A percentile compares a stretch with the other conserved stretches of the same genome.
These are phyloP conservation scores for Pyricularia grisea DNA, from an alignment of 2,329 filamentous ascomycete genomes.

Conservation along the genomic window DNA sequence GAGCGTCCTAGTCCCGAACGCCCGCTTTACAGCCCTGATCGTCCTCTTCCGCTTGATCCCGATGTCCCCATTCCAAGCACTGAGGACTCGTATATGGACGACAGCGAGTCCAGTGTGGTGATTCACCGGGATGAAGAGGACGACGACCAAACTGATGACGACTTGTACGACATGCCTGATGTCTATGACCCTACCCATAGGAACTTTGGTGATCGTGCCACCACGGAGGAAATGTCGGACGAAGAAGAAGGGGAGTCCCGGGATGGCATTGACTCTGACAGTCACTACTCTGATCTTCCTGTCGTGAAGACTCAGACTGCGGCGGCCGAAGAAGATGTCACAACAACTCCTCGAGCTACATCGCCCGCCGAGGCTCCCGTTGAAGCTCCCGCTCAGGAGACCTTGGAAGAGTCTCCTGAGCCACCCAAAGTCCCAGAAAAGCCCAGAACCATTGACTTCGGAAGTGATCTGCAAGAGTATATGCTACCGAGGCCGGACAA, in stretches of 20 bases:
- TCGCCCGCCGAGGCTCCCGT: too few species aligned
- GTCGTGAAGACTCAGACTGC: conserved; percentile 13
- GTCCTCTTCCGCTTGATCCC: conserved; percentile 62
- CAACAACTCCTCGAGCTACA: conserved; percentile 38
- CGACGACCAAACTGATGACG: conserved; percentile 46
- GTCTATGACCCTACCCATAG: conserved; percentile 33
- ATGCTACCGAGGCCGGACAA: conserved; percentile 33
- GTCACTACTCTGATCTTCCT: conserved; percentile 44
- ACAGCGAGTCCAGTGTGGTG: conserved; percentile 49
- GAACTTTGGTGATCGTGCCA: conserved; percentile 15
- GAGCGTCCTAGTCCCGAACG: conserved; percentile 21
- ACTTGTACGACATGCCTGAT: conserved; percentile 60
- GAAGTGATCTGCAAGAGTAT: conserved; percentile 33
- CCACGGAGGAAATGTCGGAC: conserved; percentile 16
- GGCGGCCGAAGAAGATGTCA: conserved; percentile 34
- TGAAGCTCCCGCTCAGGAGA: conserved; percentile 16
- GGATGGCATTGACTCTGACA: conserved; percentile 26
- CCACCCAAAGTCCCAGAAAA: conserved; percentile 15
- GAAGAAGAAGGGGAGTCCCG: conserved; percentile 28
- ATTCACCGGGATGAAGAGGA: conserved; percentile 48
- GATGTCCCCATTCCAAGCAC: conserved; percentile 85
- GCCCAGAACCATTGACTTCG: conserved; percentile 27
- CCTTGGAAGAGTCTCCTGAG: not conserved
- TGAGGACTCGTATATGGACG: conserved; percentile 54
- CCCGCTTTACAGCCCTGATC: not conserved